A percentile compares a stretch with the other conserved stretches of the same genome.
These are phyloP conservation scores for Penicillium sp. DNA, from an alignment of 2,329 filamentous ascomycete species.

Conservation along the genomic window DNA sequence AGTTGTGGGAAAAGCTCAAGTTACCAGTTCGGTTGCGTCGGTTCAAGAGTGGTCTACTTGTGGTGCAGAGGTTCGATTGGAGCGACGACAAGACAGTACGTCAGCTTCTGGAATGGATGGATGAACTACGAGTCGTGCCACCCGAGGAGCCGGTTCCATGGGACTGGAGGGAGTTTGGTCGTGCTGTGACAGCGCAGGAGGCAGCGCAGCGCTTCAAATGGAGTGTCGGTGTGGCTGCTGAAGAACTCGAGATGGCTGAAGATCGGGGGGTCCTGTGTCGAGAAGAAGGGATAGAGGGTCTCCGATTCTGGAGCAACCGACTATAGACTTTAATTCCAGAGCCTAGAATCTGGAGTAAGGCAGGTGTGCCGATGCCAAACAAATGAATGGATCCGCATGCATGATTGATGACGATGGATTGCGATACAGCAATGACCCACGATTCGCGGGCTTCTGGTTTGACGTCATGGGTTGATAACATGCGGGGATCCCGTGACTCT, in stretches of 20 bases:
- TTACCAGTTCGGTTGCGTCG: conserved; percentile 81
- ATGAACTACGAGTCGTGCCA: conserved; percentile 65
- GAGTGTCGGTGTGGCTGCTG: conserved; percentile 93
- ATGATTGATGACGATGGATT: background rate
- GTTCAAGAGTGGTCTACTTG: conserved; percentile 91
- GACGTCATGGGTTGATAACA: conserved; percentile 9
- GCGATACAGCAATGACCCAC: background rate
- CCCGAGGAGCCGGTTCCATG: conserved; percentile 65
- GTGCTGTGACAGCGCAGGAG: conserved; percentile 86
- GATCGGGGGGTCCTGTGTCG: conserved; percentile 83
- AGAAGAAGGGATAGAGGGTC: conserved; percentile 85
- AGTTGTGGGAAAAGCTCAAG: conserved; percentile 81
- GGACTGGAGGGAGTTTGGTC: conserved; percentile 76
- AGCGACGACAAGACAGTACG: conserved; percentile 88
- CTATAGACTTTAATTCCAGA: conserved; percentile 17
- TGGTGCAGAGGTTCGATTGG: conserved; percentile 82
- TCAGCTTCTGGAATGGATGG: conserved; percentile 73
- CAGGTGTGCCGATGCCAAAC: background rate
- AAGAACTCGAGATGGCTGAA: conserved; percentile 96
- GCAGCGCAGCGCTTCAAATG: conserved; percentile 87
- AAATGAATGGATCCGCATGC: background rate
- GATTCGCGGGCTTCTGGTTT: background rate
- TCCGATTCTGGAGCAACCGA: conserved; percentile 89
- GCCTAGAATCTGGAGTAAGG: background rate
- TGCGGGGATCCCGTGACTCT: conserved; percentile 7